Conservation (phyloP, 768 basidiomycete genomes). For the Zangia roseola region DNA sequence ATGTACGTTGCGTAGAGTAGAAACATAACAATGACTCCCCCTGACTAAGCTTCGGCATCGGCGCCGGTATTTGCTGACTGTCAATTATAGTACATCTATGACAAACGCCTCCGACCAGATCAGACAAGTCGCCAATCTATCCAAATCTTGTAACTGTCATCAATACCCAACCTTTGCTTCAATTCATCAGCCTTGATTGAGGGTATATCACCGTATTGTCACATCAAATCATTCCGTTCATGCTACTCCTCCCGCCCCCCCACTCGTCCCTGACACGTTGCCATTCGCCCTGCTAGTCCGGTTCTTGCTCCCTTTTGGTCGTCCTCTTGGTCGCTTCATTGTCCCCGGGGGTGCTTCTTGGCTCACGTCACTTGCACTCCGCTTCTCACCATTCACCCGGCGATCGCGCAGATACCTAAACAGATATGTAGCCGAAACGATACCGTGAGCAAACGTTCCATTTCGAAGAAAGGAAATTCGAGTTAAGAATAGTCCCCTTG, state of each 20-base stretch:
- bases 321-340: conserved; percentile 57
- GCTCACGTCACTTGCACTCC: conserved; percentile 23
- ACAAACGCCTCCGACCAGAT: neutral
- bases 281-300: conserved; percentile 23
- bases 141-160: no score
- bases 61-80: conserved; percentile 6
- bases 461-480: neutral
- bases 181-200: neutral
- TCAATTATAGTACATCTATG: neutral
- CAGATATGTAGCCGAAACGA: conserved; percentile 6
- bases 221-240: no score
- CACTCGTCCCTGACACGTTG: conserved; percentile 7
- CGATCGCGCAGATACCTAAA: conserved; percentile 63
- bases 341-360: conserved; percentile 30
- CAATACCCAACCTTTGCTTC: no score
- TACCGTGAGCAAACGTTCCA: conserved; percentile 17
- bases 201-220: conserved; percentile 6
- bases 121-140: neutral
- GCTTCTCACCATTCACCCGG: conserved; percentile 49
- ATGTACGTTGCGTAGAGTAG: no score
- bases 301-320: conserved; percentile 74
- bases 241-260: conserved; percentile 2
- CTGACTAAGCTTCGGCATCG: conserved; percentile 18
- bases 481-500: conserved; percentile 3
- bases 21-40: neutral